Evolutionary conservation across 2,329 filamentous ascomycete genomes (phyloP), one percentile per base, ranked within the genome.

Genomic region (Aureobasidium sp.): DNA sequence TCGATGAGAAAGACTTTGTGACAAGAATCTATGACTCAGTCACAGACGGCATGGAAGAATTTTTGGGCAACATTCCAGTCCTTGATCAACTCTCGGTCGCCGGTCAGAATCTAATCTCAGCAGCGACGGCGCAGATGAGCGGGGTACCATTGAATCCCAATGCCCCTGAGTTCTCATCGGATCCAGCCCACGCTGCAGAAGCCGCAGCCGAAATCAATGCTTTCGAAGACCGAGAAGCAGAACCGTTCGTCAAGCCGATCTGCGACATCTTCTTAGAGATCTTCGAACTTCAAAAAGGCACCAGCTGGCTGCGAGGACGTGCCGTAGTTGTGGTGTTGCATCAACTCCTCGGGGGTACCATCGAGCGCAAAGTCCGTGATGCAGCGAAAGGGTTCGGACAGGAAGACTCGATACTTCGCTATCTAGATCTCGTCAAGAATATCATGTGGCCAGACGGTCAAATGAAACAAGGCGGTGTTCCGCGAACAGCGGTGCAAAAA

Each of bases 161-260:
- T 17, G 37, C 45, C 5, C 73, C 15, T 74, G 79, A 67, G 77
- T 47, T 61, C 39, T 61, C 60, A 1, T 35, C 37, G 17, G 60
- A 61, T 24, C 49, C 60, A 15, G 82, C 62, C 76, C 77, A 9
- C 74, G 77, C 27, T 80, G 82, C 81, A 2, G 94, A 97, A 76
- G 94, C 92, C 0, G 92, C 97, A 75, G 93, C 93, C 0, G 94
- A 97, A 74, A 79, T 99, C 53, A 90, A 92, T 62, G 93, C 93
- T 0, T 97, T 96, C 69, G 93, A 97, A 74, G 87, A 90, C 71
- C 87, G 86, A 69, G 91, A 96, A 68, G 80, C 91, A 2, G 91
- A 96, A 71, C 94, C 94, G 0, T 97, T 99, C 70, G 94, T 99
- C 69, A 99, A 97, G 72, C 95, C 94, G 4, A 97, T 99, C 64